A percentile compares a stretch with the other conserved stretches of the same genome.
Conservation (phyloP, 176 grass and related monocot species). For the Raddia distichophylla region DNA sequence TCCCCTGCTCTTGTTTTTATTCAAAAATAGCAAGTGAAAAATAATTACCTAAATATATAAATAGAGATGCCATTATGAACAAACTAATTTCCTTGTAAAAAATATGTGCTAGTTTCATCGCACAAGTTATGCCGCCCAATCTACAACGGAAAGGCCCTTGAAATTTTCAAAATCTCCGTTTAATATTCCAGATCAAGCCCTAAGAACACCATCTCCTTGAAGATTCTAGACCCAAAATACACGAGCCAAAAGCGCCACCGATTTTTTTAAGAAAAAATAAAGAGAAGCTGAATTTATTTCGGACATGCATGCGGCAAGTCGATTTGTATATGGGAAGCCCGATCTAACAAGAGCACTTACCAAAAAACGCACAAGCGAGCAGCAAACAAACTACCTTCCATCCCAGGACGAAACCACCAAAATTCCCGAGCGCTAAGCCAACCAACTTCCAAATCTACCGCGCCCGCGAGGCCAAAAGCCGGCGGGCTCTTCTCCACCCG, state of each 20-base stretch:
- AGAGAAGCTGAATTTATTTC: not conserved
- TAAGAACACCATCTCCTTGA: not conserved
- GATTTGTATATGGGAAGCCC: not conserved
- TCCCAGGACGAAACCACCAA: not conserved
- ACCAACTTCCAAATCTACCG: constrained; percentile 48
- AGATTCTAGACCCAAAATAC: not conserved
- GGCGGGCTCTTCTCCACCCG: not conserved
- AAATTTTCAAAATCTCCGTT: not conserved
- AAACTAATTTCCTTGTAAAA: not conserved
- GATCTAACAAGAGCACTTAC: not conserved
- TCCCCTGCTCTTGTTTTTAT: not conserved
- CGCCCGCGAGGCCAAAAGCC: not conserved
- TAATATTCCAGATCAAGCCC: not conserved
- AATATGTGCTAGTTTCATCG: not conserved
- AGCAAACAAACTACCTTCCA: constrained; percentile 34
- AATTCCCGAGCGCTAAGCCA: not conserved
- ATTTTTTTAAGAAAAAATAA: not conserved
- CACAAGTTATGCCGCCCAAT: not conserved
- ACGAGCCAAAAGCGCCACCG: not conserved
- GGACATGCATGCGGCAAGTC: not conserved
- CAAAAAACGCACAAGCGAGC: not conserved
- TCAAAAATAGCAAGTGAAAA: not conserved
- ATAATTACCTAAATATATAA: not conserved
- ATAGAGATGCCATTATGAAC: not conserved
- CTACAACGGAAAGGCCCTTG: not conserved